phyloP scores from a whole-genome alignment of 805 yeast genomes.

The Metahyphopichia silvanorum region DNA sequence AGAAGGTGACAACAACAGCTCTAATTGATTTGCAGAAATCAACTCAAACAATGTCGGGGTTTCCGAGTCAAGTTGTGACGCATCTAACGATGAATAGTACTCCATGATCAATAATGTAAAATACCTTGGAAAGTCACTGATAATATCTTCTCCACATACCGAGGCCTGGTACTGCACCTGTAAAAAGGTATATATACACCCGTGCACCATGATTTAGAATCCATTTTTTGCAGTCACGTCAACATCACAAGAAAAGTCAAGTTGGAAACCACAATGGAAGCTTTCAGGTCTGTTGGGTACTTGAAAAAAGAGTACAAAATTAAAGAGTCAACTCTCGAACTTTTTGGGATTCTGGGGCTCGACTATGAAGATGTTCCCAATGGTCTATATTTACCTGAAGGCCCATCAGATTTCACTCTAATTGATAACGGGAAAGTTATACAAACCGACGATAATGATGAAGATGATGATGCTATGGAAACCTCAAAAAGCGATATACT shows the following conservation, averaged over 20 bases:
- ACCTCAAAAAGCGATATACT: too few relatives aligned
- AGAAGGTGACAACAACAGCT: conserved; percentile 76
- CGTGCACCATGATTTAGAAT: too few relatives aligned
- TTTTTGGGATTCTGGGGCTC: conserved; percentile 16
- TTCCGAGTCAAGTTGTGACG: conserved; percentile 68
- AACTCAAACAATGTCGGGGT: conserved; percentile 89
- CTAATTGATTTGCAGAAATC: conserved; percentile 76
- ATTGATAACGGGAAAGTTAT: too few relatives aligned
- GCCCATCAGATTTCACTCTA: too few relatives aligned
- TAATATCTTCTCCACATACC: conserved; percentile 2
- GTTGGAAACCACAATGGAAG: too few relatives aligned
- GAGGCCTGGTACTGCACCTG: too few relatives aligned
- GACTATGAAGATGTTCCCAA: too few relatives aligned
- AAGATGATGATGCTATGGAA: not conserved
- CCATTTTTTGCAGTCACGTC: too few relatives aligned
- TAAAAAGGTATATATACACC: too few relatives aligned
- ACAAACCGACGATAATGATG: not conserved
- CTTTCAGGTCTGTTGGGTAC: too few relatives aligned
- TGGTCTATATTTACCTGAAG: too few relatives aligned
- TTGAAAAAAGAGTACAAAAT: conserved; percentile 15
- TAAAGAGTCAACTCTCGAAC: conserved; percentile 10
- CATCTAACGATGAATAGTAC: conserved; percentile 75
- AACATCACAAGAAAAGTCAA: too few relatives aligned
- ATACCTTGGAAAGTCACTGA: not conserved
- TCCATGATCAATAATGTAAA: conserved; percentile 62